Evolutionary conservation across 2,329 filamentous ascomycete genomes (phyloP).

Genomic region (Dothistroma pini): DNA sequence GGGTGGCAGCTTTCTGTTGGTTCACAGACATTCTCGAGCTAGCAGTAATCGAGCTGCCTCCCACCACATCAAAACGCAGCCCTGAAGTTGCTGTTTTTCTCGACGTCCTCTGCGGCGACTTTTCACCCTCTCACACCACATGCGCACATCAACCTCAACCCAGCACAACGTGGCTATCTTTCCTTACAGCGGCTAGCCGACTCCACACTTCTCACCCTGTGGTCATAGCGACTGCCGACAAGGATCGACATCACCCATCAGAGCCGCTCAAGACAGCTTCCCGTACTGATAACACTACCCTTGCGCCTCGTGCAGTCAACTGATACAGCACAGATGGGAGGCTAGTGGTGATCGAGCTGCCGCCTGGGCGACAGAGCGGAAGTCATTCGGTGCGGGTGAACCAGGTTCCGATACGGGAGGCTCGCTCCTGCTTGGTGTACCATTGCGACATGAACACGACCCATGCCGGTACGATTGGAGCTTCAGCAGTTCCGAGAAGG

Average conservation of each 20-base stretch:
- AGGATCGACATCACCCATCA: neutral
- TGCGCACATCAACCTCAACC: too few relatives aligned
- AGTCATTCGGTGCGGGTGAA: slow-evolving; percentile 43
- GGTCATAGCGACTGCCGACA: neutral
- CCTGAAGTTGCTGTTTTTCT: too few relatives aligned
- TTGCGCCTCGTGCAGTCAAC: neutral
- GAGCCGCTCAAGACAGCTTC: neutral
- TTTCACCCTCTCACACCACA: too few relatives aligned
- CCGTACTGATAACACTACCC: neutral
- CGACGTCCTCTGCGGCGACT: too few relatives aligned
- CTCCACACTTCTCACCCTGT: neutral
- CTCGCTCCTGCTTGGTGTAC: slow-evolving; percentile 68
- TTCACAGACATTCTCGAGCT: neutral
- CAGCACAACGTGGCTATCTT: neutral
- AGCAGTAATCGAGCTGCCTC: neutral
- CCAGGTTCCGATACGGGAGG: slow-evolving; percentile 60
- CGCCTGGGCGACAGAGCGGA: neutral
- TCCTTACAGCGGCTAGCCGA: neutral
- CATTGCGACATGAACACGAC: slow-evolving; percentile 65
- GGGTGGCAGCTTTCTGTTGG: neutral
- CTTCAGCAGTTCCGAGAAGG: slow-evolving; percentile 64
- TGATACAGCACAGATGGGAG: neutral
- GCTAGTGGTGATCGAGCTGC: neutral
- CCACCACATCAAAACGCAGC: neutral
- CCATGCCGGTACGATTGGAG: slow-evolving; percentile 65